Conservation (phyloP, 257 asterid genomes). For the Osmanthus fragrans region DNA sequence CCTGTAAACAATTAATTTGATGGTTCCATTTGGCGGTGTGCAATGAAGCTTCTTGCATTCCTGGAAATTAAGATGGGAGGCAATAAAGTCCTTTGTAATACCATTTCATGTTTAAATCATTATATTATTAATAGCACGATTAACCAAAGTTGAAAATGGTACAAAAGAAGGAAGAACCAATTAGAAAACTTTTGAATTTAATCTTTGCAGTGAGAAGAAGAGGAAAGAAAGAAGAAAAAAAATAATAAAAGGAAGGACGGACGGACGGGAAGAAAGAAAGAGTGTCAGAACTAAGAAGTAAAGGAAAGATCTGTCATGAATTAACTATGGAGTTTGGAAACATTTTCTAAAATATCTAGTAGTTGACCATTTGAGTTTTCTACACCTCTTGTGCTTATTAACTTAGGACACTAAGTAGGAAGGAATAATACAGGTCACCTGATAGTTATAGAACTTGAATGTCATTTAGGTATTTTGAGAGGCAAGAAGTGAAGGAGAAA, state of each 20-base stretch:
- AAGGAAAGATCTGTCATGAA: background rate
- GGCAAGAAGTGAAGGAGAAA: conserved; percentile 65
- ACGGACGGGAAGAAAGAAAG: background rate
- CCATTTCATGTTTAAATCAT: background rate
- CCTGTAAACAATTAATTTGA: background rate
- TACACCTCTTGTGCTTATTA: background rate
- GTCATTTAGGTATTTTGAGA: conserved; percentile 56
- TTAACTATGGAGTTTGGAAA: background rate
- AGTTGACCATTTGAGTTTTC: background rate
- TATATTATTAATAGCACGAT: conserved; percentile 1
- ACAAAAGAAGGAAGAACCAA: background rate
- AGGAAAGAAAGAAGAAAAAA: background rate
- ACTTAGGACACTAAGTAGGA: background rate
- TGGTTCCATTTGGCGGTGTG: background rate
- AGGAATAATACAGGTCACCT: conserved; percentile 2
- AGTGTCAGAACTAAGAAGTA: no score
- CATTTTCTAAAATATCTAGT: background rate
- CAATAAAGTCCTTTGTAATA: background rate
- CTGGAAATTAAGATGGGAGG: background rate
- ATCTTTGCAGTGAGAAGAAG: background rate
- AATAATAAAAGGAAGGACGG: background rate
- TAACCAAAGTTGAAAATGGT: background rate
- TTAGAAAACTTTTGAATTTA: conserved; percentile 10
- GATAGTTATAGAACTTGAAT: conserved; percentile 24
- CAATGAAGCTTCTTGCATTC: background rate